phyloP scores from a whole-genome alignment of 805 yeast species.

The Saccharomycopsis amapae region DNA sequence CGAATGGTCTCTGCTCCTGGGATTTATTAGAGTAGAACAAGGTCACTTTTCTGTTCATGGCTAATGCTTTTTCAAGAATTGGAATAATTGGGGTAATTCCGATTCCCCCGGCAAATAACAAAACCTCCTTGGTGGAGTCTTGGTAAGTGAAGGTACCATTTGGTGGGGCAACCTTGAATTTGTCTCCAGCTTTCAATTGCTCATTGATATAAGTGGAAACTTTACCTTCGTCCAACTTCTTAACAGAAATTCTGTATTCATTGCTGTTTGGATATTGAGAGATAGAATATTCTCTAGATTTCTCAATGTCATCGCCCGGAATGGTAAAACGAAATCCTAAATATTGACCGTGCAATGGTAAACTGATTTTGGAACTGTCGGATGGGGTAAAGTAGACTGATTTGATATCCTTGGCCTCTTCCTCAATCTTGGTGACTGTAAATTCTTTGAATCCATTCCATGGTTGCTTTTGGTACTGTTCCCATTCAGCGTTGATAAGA shows the following conservation, averaged over 20 bases:
- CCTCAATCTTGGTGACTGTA: slow-evolving; percentile 33
- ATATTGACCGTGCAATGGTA: slow-evolving; percentile 35
- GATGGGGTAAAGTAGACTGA: slow-evolving; percentile 44
- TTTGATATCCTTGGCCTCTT: slow-evolving; percentile 42
- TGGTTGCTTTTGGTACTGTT: slow-evolving; percentile 35
- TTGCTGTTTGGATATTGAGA: slow-evolving; percentile 33
- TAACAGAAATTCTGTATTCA: slow-evolving; percentile 55
- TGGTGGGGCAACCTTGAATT: slow-evolving; percentile 43
- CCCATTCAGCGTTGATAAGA: slow-evolving; percentile 48
- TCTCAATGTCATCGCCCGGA: slow-evolving; percentile 35
- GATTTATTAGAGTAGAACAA: slow-evolving; percentile 9
- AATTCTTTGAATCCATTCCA: slow-evolving; percentile 60
- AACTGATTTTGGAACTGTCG: slow-evolving; percentile 35
- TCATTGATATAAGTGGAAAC: slow-evolving; percentile 45
- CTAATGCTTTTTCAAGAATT: slow-evolving; percentile 33
- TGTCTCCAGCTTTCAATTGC: slow-evolving; percentile 7
- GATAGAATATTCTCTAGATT: slow-evolving; percentile 54
- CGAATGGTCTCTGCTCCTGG: slow-evolving; percentile 1
- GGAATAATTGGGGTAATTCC: slow-evolving; percentile 63
- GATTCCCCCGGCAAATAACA: slow-evolving; percentile 53
- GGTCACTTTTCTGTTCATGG: background rate
- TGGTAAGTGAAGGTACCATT: slow-evolving; percentile 42
- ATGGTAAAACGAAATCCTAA: slow-evolving; percentile 32
- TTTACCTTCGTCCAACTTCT: slow-evolving; percentile 39
- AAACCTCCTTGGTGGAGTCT: slow-evolving; percentile 30